Conservation (phyloP, 202 grass and related monocot genomes). For the Zizania palustris region DNA sequence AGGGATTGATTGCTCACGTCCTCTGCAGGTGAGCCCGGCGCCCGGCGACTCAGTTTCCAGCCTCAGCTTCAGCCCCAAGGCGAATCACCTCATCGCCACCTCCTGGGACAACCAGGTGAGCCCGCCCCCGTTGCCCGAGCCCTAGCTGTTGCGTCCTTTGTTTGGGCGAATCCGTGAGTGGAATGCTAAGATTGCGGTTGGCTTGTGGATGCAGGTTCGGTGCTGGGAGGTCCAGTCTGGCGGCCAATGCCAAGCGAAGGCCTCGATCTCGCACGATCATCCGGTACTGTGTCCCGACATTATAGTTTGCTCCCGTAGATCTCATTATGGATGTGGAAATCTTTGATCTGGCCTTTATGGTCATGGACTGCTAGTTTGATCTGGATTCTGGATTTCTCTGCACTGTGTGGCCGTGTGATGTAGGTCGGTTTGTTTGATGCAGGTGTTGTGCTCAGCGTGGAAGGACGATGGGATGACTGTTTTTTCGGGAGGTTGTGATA, state of each 20-base stretch:
- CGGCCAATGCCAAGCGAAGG: slow-evolving; percentile 71
- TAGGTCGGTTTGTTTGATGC: slow-evolving; percentile 1
- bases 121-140: slow-evolving; percentile 1
- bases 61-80: slow-evolving; percentile 86
- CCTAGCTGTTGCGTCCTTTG: background rate
- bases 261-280: slow-evolving; percentile 73
- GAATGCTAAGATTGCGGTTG: slow-evolving; percentile 25
- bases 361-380: background rate
- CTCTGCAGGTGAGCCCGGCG: slow-evolving; percentile 40
- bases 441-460: slow-evolving; percentile 77
- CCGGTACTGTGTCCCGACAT: slow-evolving; percentile 45
- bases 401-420: background rate
- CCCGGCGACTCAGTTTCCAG: slow-evolving; percentile 74
- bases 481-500: slow-evolving; percentile 70
- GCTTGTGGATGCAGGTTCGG: slow-evolving; percentile 53
- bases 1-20: background rate
- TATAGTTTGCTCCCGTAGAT: background rate
- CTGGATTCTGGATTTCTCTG: background rate
- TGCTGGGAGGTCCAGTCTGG: slow-evolving; percentile 83
- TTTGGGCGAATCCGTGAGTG: slow-evolving; percentile 12
- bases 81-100: slow-evolving; percentile 78
- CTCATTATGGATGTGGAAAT: slow-evolving; percentile 5
- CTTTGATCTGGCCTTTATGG: background rate
- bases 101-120: slow-evolving; percentile 97
- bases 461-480: slow-evolving; percentile 72